These are phyloP conservation scores for Verticillium nubilum DNA, from an alignment of 2,329 filamentous ascomycete genomes.

Conservation along the genomic window DNA sequence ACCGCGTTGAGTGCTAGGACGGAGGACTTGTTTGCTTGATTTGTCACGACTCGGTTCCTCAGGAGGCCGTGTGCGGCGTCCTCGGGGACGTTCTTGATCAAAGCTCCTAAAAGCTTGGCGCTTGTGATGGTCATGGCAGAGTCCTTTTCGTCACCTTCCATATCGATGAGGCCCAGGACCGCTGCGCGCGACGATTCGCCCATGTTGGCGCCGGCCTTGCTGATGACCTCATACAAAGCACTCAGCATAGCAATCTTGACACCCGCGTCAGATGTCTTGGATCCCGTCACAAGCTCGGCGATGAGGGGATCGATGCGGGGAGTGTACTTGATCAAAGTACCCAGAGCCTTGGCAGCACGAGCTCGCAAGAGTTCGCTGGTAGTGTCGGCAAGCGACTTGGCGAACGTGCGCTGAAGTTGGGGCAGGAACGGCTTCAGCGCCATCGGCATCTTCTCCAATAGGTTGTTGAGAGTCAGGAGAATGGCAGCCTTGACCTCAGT, in stretches of 20 bases:
- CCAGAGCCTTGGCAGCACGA: conserved; percentile 87
- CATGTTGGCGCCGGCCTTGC: conserved; percentile 93
- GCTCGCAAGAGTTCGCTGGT: conserved; percentile 83
- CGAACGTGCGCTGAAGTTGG: conserved; percentile 93
- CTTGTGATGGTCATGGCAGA: conserved; percentile 81
- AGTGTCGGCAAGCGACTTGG: conserved; percentile 88
- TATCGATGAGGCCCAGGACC: conserved; percentile 86
- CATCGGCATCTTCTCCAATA: conserved; percentile 92
- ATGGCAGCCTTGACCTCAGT: conserved; percentile 96
- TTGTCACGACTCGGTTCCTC: conserved; percentile 73
- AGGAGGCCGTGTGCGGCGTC: conserved; percentile 57
- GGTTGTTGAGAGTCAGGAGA: conserved; percentile 85
- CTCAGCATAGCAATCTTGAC: conserved; percentile 96
- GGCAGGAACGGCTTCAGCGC: conserved; percentile 96
- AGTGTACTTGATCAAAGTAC: conserved; percentile 91
- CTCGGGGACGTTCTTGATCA: conserved; percentile 78
- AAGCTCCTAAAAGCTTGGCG: conserved; percentile 80
- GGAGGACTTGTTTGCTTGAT: conserved; percentile 70
- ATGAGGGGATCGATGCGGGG: conserved; percentile 94
- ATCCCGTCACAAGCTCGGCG: conserved; percentile 86
- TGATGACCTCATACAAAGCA: conserved; percentile 91
- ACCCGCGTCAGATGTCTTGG: conserved; percentile 80
- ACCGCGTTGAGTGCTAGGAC: conserved; percentile 86
- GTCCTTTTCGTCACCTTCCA: conserved; percentile 70
- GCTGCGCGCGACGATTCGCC: conserved; percentile 80